Percentiles rank a stretch among this genome's conserved stretches.
These are phyloP conservation scores for Barbatosphaeria neglecta DNA, from an alignment of 495 filamentous ascomycete species.

Conservation along the genomic window DNA sequence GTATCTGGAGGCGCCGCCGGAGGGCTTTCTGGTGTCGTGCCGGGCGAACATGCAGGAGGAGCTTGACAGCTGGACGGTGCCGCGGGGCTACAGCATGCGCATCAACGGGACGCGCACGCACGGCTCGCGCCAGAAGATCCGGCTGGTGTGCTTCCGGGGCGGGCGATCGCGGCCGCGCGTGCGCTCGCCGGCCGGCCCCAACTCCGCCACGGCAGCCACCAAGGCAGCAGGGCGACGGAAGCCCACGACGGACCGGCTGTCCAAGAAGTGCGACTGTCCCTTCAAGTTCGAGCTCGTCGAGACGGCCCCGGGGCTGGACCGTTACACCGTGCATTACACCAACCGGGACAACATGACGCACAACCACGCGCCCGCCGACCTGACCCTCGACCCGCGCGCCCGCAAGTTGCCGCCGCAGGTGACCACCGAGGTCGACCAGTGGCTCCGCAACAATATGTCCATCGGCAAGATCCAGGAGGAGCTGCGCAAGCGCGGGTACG, in stretches of 20 bases:
- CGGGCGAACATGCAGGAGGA: slow-evolving; percentile 22
- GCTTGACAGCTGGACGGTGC: slow-evolving; percentile 22
- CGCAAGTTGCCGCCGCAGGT: slow-evolving; percentile 17
- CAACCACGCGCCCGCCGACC: slow-evolving; percentile 22
- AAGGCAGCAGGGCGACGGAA: slow-evolving; percentile 20
- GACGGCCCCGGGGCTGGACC: slow-evolving; percentile 16
- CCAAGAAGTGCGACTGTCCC: slow-evolving; percentile 24
- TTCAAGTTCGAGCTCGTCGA: slow-evolving; percentile 27
- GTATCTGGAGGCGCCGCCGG: slow-evolving; percentile 20
- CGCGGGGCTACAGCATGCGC: slow-evolving; percentile 27
- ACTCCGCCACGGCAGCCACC: slow-evolving; percentile 13
- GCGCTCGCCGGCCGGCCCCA: slow-evolving; percentile 16
- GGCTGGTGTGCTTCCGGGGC: slow-evolving; percentile 25
- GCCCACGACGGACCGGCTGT: slow-evolving; percentile 21
- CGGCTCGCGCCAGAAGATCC: slow-evolving; percentile 20
- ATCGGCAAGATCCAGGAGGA: slow-evolving; percentile 26
- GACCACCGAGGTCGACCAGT: slow-evolving; percentile 18
- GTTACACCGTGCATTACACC: slow-evolving; percentile 24
- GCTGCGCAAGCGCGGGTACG: slow-evolving; percentile 16
- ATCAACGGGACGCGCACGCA: slow-evolving; percentile 25
- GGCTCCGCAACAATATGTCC: slow-evolving; percentile 21
- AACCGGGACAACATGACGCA: slow-evolving; percentile 25
- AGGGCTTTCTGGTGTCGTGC: slow-evolving; percentile 19
- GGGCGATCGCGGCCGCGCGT: slow-evolving; percentile 21
- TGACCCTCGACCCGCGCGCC: slow-evolving; percentile 19